Base-by-base conservation (phyloP, 305 asterid genomes). In the Rubia peregrina region DNA sequence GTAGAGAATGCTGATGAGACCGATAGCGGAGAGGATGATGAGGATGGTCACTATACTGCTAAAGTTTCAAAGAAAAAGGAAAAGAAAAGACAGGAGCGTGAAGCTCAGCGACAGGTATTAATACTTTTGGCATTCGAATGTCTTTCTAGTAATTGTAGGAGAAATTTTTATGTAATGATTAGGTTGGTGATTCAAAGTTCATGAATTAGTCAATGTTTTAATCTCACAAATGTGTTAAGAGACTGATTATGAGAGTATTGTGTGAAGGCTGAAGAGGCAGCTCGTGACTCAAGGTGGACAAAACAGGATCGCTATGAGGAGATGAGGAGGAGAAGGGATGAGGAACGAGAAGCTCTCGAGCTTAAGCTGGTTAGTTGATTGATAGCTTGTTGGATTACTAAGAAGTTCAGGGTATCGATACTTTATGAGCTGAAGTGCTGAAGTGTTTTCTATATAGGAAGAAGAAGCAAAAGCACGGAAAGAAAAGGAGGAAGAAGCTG, bases 261-360 rank as follows among this genome's bases (percentile, higher is more conserved):
- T 74, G 60, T 81, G 66, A 70, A 94, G 99, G 96, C 96, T 76
- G 93, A 90, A 38, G 96, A 91, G 57, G 86, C 84, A 76, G 48
- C 91, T 46, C 89, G 87, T 60, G 96, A 87, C 14, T 85, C 97
- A 43, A 88, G 94, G 84, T 80, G 78, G 65, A 85, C 89, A 72
- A 94, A 94, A 79, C 96, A 88, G 85, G 97, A 90, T 70, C 90
- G 66, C 24, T 94, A 94, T 76, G 99, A 89, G 11, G 97, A 91
- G 80, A 85, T 80, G 88, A 91, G 99, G 80, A 94, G 95, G 86
- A 89, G 81, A 79, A 91, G 88, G 84, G 99, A 94, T 68, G 96
- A 94, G 82, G 97, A 94, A 83, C 93, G 92, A n/a, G 99, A 94
- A 79, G 99, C 97, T 74, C 82, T 73, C 16, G 99, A 94, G 81